Percentiles rank a stretch among this genome's conserved stretches.
These are phyloP conservation scores for Ajuga reptans DNA, from an alignment of 305 asterid species.

Conservation along the genomic window DNA sequence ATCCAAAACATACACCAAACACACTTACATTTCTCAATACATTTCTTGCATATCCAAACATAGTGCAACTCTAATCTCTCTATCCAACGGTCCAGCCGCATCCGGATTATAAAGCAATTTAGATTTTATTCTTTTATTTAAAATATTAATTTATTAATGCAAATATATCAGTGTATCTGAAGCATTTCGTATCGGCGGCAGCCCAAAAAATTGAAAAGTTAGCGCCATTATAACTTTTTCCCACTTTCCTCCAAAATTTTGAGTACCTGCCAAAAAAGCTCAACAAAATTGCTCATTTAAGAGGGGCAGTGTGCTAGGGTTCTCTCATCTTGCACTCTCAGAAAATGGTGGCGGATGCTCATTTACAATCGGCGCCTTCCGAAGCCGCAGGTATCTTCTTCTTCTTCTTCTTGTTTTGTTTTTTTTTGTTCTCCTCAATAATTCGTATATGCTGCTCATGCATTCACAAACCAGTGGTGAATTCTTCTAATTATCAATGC, in stretches of 20 bases:
- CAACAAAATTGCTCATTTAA: background rate
- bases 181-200: no score
- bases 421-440: background rate
- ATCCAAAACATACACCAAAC: no score
- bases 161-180: no score
- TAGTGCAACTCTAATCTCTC: no score
- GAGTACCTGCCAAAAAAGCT: slow-evolving; percentile 10
- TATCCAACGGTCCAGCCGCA: no score
- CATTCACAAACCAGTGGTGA: background rate
- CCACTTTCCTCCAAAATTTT: background rate
- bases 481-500: background rate
- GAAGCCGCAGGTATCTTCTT: slow-evolving; percentile 16
- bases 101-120: no score
- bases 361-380: slow-evolving; percentile 7
- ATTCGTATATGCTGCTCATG: background rate
- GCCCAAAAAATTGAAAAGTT: background rate
- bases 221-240: slow-evolving; percentile 3
- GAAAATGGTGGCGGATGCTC: slow-evolving; percentile 26
- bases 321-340: background rate
- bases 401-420: background rate
- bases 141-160: no score
- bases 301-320: slow-evolving; percentile 20
- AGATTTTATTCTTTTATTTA: no score
- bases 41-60: no score
- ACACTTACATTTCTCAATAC: no score